A percentile compares a stretch with the other conserved stretches of the same genome.
Evolutionary conservation across 495 filamentous ascomycete genomes (phyloP).

Genomic region (Poronia punctata): DNA sequence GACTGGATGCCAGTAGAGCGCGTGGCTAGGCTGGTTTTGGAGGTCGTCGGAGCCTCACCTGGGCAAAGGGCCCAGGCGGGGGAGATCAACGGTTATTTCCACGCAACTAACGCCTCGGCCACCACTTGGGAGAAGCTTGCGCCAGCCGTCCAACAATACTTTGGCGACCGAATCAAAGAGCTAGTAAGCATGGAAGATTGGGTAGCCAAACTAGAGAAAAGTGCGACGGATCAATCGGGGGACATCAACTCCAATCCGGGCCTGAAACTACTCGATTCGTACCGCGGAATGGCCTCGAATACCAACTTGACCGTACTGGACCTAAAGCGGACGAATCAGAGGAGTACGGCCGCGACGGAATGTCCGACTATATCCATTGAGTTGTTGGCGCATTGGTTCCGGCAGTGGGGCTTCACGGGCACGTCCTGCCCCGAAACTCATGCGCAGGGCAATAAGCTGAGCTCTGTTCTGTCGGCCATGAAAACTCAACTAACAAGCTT

Average conservation of each 20-base stretch:
- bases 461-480: no score
- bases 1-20: constrained; percentile 47
- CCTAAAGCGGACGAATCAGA: neutral
- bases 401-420: constrained; percentile 1
- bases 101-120: constrained; percentile 34
- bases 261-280: constrained; percentile 33
- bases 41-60: constrained; percentile 19
- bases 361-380: constrained; percentile 4
- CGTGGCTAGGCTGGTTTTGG: constrained; percentile 26
- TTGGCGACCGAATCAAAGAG: constrained; percentile 20
- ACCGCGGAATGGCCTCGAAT: constrained; percentile 15
- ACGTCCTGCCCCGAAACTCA: no score
- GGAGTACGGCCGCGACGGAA: neutral
- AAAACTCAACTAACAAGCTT: no score
- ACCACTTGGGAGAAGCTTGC: constrained; percentile 27
- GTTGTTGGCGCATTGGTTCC: constrained; percentile 1
- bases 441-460: no score
- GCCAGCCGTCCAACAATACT: constrained; percentile 23
- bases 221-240: constrained; percentile 16
- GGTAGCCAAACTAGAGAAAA: constrained; percentile 28
- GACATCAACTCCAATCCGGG: constrained; percentile 28
- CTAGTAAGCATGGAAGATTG: constrained; percentile 29
- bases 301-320: neutral
- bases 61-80: constrained; percentile 7
- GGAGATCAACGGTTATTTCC: constrained; percentile 31